These are phyloP conservation scores for Syzygium malaccense DNA, from an alignment of 441 rosid species.

Conservation along the genomic window DNA sequence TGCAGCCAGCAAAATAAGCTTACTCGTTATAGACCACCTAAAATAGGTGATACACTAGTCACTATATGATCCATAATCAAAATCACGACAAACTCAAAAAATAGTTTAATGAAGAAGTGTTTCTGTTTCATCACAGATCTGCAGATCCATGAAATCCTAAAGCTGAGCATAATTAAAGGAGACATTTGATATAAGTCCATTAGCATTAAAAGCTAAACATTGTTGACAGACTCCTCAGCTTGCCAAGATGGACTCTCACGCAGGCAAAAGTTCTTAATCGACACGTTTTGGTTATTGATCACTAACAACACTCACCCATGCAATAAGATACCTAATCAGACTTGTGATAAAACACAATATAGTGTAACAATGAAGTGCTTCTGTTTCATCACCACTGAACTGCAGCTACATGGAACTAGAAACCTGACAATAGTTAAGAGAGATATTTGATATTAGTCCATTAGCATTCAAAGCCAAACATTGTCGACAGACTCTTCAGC, in stretches of 20 bases:
- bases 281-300: neutral
- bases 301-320: neutral
- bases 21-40: neutral
- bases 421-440: slow-evolving; percentile 13
- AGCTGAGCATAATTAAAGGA: slow-evolving; percentile 15
- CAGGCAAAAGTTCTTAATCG: neutral
- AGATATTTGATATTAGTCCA: neutral
- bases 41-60: neutral
- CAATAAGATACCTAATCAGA: neutral
- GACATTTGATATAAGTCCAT: slow-evolving; percentile 27
- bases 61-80: neutral
- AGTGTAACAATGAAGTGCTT: neutral
- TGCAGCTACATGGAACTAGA: slow-evolving; percentile 10
- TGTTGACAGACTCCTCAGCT: slow-evolving; percentile 26
- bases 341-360: neutral
- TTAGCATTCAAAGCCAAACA: neutral
- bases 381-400: slow-evolving; percentile 23
- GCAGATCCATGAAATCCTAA: slow-evolving; percentile 2
- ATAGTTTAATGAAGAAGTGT: neutral
- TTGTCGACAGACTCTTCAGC: slow-evolving; percentile 5
- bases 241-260: slow-evolving; percentile 41
- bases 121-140: slow-evolving; percentile 22
- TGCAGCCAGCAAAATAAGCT: neutral
- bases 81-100: neutral
- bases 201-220: slow-evolving; percentile 57